A percentile compares a stretch with the other conserved stretches of the same genome.
phyloP scores from a whole-genome alignment of 805 yeast species.

The Metschnikowia kofuensis region DNA sequence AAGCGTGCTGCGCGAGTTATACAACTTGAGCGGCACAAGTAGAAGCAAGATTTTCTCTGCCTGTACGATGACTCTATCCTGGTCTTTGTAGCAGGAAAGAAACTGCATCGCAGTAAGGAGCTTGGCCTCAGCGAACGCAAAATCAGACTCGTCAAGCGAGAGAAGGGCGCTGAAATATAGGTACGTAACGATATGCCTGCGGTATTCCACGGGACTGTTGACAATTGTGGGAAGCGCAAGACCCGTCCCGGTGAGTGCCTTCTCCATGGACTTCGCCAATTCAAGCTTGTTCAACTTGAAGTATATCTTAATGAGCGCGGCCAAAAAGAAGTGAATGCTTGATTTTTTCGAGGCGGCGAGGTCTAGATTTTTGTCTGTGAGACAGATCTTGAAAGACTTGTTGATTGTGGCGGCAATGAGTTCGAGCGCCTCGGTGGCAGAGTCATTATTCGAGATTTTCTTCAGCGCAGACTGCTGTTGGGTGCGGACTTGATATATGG shows the following conservation, averaged over 20 bases:
- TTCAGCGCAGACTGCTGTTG: constrained; percentile 20
- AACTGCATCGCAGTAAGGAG: constrained; percentile 49
- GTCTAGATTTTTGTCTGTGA: constrained; percentile 72
- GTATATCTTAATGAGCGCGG: constrained; percentile 66
- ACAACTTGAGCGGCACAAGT: constrained; percentile 61
- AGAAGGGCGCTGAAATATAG: constrained; percentile 68
- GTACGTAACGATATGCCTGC: constrained; percentile 46
- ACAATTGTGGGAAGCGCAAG: constrained; percentile 47
- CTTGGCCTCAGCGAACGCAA: constrained; percentile 46
- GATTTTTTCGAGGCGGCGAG: constrained; percentile 47
- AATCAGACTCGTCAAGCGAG: constrained; percentile 63
- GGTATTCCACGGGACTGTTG: constrained; percentile 36
- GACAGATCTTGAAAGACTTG: constrained; percentile 69
- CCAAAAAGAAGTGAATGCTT: constrained; percentile 69
- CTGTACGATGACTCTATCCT: constrained; percentile 23
- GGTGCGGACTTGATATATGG: constrained; percentile 37
- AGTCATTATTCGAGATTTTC: constrained; percentile 4
- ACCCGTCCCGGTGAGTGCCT: constrained; percentile 57
- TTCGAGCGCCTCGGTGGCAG: constrained; percentile 32
- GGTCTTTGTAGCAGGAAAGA: constrained; percentile 22
- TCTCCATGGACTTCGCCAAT: constrained; percentile 70
- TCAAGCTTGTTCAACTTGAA: constrained; percentile 64
- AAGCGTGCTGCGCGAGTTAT: constrained; percentile 39
- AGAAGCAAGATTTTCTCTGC: constrained; percentile 51
- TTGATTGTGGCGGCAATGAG: constrained; percentile 64